A percentile compares a stretch with the other conserved stretches of the same genome.
phyloP scores from a whole-genome alignment of 106 monocot genomes.

The Dioscorea dumetorum region DNA sequence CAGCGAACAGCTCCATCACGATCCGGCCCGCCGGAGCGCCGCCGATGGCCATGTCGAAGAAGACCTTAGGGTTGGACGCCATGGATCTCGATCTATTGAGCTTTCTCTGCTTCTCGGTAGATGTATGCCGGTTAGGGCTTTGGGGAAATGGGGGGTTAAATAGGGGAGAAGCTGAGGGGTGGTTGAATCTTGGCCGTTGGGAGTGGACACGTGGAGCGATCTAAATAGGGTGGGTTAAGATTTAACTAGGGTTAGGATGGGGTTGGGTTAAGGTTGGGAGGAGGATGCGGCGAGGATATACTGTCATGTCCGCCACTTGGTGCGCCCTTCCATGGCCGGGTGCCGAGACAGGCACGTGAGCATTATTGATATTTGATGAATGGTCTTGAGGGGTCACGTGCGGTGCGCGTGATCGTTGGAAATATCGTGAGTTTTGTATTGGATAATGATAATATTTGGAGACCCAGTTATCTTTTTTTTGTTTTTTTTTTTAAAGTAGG shows the following conservation, averaged over 20 bases:
- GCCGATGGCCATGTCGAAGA: conserved; percentile 54
- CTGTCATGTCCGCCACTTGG: neutral
- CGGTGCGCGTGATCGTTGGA: no score
- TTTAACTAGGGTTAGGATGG: neutral
- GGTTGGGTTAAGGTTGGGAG: neutral
- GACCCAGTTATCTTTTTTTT: no score
- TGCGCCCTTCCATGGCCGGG: neutral
- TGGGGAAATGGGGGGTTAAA: neutral
- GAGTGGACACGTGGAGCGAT: neutral
- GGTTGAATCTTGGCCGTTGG: neutral
- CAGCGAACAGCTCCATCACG: conserved; percentile 59
- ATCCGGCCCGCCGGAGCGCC: conserved; percentile 33
- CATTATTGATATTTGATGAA: neutral
- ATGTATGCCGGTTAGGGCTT: neutral
- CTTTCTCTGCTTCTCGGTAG: neutral
- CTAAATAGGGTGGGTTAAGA: neutral
- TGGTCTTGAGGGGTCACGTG: neutral
- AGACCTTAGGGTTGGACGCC: conserved; percentile 38
- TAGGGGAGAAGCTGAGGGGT: neutral
- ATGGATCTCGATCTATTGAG: neutral
- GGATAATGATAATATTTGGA: no score
- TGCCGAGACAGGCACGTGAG: neutral
- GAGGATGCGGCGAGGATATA: neutral
- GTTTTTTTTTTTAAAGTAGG: no score
- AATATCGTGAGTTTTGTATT: no score